These are phyloP conservation scores for Rhodotorula sp. DNA, from an alignment of 1,284 basidiomycete genomes.

Conservation along the genomic window DNA sequence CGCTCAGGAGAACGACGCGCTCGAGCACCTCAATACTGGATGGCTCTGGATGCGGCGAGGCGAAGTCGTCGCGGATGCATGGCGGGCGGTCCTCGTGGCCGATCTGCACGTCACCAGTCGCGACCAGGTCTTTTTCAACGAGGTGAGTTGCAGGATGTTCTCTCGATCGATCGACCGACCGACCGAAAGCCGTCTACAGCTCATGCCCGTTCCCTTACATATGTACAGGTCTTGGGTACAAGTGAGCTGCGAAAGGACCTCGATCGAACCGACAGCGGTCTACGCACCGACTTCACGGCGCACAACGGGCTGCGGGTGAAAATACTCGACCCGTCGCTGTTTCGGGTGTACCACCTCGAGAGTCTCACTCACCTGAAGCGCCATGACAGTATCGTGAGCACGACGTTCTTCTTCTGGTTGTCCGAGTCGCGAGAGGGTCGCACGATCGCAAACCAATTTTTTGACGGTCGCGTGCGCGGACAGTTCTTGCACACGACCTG, in stretches of 20 bases:
- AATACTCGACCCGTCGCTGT: slow-evolving; percentile 20
- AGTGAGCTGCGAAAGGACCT: not conserved
- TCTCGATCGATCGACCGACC: rapidly evolving
- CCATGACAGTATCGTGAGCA: slow-evolving; percentile 15
- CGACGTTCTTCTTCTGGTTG: not conserved
- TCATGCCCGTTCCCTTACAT: not conserved
- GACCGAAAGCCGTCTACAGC: not conserved
- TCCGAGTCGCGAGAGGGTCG: too few relatives aligned
- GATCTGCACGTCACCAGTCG: slow-evolving; percentile 20
- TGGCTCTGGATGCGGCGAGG: slow-evolving; percentile 33
- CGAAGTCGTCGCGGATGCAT: slow-evolving; percentile 12
- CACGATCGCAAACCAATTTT: too few relatives aligned
- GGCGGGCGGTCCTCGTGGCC: slow-evolving; percentile 28
- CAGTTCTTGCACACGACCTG: slow-evolving; percentile 26
- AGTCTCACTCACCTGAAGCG: not conserved
- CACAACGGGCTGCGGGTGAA: slow-evolving; percentile 25
- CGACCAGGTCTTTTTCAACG: slow-evolving; percentile 36
- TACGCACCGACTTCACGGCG: slow-evolving; percentile 15
- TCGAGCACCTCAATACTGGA: slow-evolving; percentile 31
- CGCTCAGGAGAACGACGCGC: slow-evolving; percentile 30
- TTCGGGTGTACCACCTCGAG: slow-evolving; percentile 19
- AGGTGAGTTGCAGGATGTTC: slow-evolving; percentile 5
- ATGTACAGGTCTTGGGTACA: too few relatives aligned
- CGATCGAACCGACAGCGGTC: not conserved
- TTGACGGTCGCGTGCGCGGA: not conserved